Conservation (phyloP, 2,329 filamentous ascomycete genomes). For the Rhynchosporium graminicola region DNA sequence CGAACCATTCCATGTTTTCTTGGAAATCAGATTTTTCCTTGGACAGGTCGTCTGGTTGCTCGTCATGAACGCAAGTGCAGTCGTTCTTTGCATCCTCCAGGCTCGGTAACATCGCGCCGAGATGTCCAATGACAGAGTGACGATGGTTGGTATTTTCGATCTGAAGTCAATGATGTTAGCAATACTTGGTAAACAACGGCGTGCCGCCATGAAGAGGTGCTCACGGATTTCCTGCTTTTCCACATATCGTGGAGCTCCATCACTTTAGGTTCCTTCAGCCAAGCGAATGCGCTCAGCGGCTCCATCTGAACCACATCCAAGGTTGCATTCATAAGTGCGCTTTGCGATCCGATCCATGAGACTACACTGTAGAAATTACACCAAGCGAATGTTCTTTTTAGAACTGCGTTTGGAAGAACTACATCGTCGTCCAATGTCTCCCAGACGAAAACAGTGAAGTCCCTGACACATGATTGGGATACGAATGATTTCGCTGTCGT, state of each 20-base stretch:
- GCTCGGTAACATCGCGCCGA: constrained; percentile 17
- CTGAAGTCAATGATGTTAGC: constrained; percentile 1
- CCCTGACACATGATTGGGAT: constrained; percentile 46
- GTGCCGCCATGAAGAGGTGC: neutral
- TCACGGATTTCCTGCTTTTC: constrained; percentile 35
- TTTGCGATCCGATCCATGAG: constrained; percentile 45
- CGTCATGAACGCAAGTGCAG: constrained; percentile 18
- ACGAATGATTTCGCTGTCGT: constrained; percentile 48
- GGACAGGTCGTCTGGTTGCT: neutral
- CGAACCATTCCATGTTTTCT: constrained; percentile 17
- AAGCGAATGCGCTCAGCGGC: constrained; percentile 49
- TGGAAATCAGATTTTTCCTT: constrained; percentile 3
- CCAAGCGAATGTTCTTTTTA: constrained; percentile 48
- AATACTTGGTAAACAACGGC: neutral
- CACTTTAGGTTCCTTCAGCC: constrained; percentile 48
- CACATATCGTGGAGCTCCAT: constrained; percentile 47
- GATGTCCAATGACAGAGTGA: constrained; percentile 7
- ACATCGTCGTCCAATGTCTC: constrained; percentile 47
- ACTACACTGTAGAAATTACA: constrained; percentile 49
- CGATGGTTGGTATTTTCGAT: constrained; percentile 10
- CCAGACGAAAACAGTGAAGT: constrained; percentile 48
- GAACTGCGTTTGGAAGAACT: constrained; percentile 44
- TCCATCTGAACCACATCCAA: constrained; percentile 40
- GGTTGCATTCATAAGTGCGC: constrained; percentile 43
- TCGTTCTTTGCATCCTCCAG: constrained; percentile 4